Conservation (phyloP, 2,329 filamentous ascomycete genomes). For the Arthrobotrys musiformis region DNA sequence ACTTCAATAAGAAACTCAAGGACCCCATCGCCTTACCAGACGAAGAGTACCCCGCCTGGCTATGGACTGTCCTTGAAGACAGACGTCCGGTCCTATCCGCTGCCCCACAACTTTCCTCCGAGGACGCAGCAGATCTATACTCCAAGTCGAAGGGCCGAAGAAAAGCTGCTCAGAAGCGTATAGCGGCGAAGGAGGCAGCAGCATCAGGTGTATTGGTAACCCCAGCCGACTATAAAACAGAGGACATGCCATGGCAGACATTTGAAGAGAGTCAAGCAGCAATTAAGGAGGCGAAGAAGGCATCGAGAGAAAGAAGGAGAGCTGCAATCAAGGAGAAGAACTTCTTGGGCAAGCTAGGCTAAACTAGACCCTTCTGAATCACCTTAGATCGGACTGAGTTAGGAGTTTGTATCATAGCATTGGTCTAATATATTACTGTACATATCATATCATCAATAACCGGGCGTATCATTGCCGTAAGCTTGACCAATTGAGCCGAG, state of each 20-base stretch:
- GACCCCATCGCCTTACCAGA: constrained; percentile 81
- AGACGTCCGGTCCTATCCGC: constrained; percentile 62
- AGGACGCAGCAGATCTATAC: constrained; percentile 77
- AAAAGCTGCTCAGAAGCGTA: constrained; percentile 58
- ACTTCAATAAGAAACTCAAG: constrained; percentile 77
- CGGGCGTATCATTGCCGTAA: constrained; percentile 1
- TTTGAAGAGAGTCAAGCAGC: constrained; percentile 65
- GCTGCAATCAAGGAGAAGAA: constrained; percentile 84
- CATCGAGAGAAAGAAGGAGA: constrained; percentile 79
- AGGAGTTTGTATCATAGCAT: constrained; percentile 63
- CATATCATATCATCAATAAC: constrained; percentile 48
- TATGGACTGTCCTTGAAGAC: constrained; percentile 78
- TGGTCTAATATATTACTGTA: constrained; percentile 40
- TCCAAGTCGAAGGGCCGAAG: constrained; percentile 69
- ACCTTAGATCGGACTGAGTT: constrained; percentile 61
- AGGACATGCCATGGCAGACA: constrained; percentile 50
- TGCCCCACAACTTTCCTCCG: constrained; percentile 63
- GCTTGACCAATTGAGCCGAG: not conserved
- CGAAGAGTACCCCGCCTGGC: constrained; percentile 80
- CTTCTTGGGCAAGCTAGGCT: constrained; percentile 69
- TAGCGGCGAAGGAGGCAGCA: constrained; percentile 45
- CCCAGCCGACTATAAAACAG: constrained; percentile 42
- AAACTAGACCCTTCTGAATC: not conserved
- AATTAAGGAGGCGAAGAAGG: constrained; percentile 73
- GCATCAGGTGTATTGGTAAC: constrained; percentile 37